Evolutionary conservation across 306 rosid species (phyloP).

Genomic region (Fragaria ananassa): DNA sequence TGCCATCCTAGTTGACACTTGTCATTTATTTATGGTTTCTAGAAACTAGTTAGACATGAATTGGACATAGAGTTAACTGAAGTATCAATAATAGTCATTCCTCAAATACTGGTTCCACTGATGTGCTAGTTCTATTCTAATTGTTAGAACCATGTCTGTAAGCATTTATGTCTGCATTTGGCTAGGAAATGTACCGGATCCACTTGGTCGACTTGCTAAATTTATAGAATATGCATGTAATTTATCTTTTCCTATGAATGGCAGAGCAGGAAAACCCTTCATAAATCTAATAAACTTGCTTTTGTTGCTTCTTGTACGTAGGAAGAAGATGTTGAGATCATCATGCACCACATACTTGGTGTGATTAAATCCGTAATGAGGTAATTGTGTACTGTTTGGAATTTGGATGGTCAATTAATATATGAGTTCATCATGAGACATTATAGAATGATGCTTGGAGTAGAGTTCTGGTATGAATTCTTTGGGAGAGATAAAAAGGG

Average conservation of each 20-base stretch:
- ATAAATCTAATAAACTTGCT: conserved; percentile 4
- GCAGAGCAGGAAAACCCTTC: neutral
- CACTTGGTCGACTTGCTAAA: neutral
- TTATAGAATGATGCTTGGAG: neutral
- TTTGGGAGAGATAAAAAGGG: neutral
- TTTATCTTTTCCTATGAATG: neutral
- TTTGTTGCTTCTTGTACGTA: conserved; percentile 28
- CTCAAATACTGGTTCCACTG: neutral
- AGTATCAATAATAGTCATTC: neutral
- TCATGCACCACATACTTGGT: conserved; percentile 75
- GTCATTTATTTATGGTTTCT: neutral
- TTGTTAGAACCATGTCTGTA: neutral
- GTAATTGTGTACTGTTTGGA: conserved; percentile 30
- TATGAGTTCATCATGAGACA: conserved; percentile 10
- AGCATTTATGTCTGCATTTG: neutral
- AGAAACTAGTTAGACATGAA: neutral
- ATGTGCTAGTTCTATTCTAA: neutral
- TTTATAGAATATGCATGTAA: neutral
- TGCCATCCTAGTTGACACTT: neutral
- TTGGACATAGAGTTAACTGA: neutral
- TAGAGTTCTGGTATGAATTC: neutral
- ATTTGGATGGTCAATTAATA: conserved; percentile 5
- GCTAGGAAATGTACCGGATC: neutral
- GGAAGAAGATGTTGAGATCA: conserved; percentile 85
- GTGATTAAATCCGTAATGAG: conserved; percentile 38